Evolutionary conservation across 306 rosid species (phyloP).

Genomic region (Sicyos edulis): DNA sequence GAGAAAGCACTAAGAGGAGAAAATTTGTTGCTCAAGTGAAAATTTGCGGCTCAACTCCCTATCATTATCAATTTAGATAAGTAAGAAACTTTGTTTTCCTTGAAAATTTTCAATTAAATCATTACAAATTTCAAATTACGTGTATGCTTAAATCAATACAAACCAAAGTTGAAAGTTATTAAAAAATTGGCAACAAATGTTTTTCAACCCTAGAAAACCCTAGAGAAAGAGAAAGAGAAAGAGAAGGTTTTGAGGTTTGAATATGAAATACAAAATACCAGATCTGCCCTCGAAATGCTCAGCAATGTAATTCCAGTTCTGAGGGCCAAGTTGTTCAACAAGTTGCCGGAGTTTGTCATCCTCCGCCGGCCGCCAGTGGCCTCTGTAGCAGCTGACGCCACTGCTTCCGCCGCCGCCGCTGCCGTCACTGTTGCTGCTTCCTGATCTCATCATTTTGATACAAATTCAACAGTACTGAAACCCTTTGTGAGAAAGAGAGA

Average conservation of each 20-base stretch:
- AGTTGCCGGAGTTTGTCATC: constrained; percentile 43
- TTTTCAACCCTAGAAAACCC: neutral
- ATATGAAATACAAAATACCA: constrained; percentile 22
- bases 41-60: too few relatives aligned
- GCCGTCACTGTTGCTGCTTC: constrained; percentile 4
- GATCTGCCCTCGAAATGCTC: constrained; percentile 56
- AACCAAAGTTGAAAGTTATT: neutral
- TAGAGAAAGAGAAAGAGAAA: neutral
- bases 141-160: too few relatives aligned
- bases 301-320: constrained; percentile 58
- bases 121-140: neutral
- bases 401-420: neutral
- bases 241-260: neutral
- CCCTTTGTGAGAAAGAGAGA: neutral
- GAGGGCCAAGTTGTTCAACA: constrained; percentile 45
- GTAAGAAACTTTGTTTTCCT: neutral
- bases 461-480: neutral
- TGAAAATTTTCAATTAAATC: neutral
- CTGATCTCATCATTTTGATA: constrained; percentile 1
- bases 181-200: too few relatives aligned
- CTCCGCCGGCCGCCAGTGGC: constrained; percentile 57
- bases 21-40: too few relatives aligned
- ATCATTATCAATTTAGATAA: too few relatives aligned
- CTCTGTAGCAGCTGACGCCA: constrained; percentile 31
- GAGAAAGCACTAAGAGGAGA: too few relatives aligned